Conservation (phyloP, 2,329 filamentous ascomycete species). For the Curvularia sp. region DNA sequence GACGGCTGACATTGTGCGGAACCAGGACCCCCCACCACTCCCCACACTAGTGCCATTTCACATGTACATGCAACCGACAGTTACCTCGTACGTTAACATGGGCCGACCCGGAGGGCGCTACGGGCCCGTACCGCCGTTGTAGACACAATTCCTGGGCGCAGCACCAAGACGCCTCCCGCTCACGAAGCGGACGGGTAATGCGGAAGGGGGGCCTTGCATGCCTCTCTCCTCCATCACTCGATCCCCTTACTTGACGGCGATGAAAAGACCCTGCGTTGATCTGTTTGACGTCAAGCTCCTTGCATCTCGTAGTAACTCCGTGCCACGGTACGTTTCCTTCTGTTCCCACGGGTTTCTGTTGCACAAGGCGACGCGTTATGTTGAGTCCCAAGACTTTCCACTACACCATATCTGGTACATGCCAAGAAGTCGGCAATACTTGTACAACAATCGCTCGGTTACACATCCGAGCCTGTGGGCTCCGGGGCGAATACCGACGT, state of each 20-base stretch:
- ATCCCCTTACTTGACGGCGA: neutral
- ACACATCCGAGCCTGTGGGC: neutral
- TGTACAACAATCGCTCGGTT: neutral
- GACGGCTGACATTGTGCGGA: neutral
- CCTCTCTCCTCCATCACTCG: neutral
- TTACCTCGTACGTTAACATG: neutral
- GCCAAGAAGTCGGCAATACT: neutral
- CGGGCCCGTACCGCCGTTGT: neutral
- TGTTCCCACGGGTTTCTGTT: neutral
- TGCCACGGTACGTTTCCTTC: neutral
- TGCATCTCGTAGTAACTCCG: neutral
- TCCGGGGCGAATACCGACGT: neutral
- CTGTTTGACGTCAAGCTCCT: neutral
- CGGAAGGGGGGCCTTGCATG: neutral
- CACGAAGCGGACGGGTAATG: neutral
- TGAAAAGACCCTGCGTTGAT: neutral
- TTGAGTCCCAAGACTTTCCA: neutral
- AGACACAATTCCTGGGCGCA: neutral
- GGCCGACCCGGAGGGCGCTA: neutral
- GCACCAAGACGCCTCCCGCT: neutral
- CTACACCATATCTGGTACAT: neutral
- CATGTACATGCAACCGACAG: neutral
- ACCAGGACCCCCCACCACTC: neutral
- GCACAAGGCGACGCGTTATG: neutral
- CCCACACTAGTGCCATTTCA: neutral